These are phyloP conservation scores for Hypoxylon rickii DNA, from an alignment of 495 filamentous ascomycete species.

Conservation along the genomic window DNA sequence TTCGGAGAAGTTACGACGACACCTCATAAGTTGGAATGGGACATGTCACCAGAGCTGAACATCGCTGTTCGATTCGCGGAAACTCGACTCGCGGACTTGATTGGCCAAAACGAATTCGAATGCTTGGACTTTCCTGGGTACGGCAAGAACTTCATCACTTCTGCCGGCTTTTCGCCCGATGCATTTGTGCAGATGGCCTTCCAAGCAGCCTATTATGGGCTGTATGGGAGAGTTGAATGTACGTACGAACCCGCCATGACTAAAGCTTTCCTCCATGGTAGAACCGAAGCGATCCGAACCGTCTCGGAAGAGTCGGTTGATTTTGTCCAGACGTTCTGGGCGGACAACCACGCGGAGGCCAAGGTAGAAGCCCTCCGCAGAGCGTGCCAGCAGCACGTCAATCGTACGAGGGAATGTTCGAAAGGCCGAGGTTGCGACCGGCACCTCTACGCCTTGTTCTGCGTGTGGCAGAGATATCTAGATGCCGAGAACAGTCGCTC, in stretches of 20 bases:
- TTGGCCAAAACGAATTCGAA: slow-evolving; percentile 94
- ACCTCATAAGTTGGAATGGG: slow-evolving; percentile 96
- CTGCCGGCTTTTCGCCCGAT: slow-evolving; percentile 94
- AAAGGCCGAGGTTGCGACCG: slow-evolving; percentile 93
- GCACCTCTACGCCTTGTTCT: slow-evolving; percentile 92
- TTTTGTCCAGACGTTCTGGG: slow-evolving; percentile 95
- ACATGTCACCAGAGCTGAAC: slow-evolving; percentile 89
- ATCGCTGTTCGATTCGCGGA: slow-evolving; percentile 95
- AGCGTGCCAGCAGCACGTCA: slow-evolving; percentile 80
- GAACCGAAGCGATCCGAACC: slow-evolving; percentile 90
- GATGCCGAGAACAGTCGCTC: slow-evolving; percentile 70
- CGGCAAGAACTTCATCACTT: slow-evolving; percentile 97
- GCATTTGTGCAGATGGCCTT: slow-evolving; percentile 99
- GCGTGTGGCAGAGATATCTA: slow-evolving; percentile 88
- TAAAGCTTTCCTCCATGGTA: slow-evolving; percentile 87
- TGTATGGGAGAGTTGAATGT: slow-evolving; percentile 92
- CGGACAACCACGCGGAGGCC: slow-evolving; percentile 75
- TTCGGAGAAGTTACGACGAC: slow-evolving; percentile 95
- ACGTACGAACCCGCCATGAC: slow-evolving; percentile 99
- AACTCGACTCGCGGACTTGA: slow-evolving; percentile 89
- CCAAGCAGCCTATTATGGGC: slow-evolving; percentile 96
- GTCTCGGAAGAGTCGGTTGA: slow-evolving; percentile 80
- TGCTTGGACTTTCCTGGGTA: slow-evolving; percentile 88
- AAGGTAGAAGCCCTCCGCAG: slow-evolving; percentile 85
- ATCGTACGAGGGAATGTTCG: slow-evolving; percentile 81